Conservation (phyloP, 495 filamentous ascomycete genomes). For the Penicillium robsamsonii region DNA sequence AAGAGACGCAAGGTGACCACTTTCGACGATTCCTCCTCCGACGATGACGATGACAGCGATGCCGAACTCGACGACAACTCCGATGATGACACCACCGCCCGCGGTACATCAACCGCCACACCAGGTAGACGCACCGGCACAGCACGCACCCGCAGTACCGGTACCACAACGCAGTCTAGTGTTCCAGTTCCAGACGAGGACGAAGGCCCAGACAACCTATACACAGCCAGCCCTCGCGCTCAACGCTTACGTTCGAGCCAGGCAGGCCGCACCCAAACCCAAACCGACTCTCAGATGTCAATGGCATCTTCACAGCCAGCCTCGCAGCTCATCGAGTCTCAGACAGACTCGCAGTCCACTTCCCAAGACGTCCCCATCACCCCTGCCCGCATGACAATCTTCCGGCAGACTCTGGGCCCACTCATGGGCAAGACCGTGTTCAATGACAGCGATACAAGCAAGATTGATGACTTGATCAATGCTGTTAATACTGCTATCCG, state of each 20-base stretch:
- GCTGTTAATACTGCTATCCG: slow-evolving; percentile 75
- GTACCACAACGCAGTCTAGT: slow-evolving; percentile 40
- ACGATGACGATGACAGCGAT: slow-evolving; percentile 42
- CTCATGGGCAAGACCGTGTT: slow-evolving; percentile 78
- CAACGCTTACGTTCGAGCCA: slow-evolving; percentile 45
- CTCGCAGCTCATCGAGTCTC: slow-evolving; percentile 61
- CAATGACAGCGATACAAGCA: slow-evolving; percentile 67
- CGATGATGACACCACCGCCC: slow-evolving; percentile 32
- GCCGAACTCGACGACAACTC: slow-evolving; percentile 41
- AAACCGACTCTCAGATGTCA: slow-evolving; percentile 59
- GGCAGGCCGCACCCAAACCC: slow-evolving; percentile 36
- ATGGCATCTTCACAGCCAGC: slow-evolving; percentile 66
- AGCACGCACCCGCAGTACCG: slow-evolving; percentile 47
- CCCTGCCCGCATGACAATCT: slow-evolving; percentile 62
- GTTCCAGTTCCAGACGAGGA: slow-evolving; percentile 27
- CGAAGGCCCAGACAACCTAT: slow-evolving; percentile 49
- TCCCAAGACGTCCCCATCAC: slow-evolving; percentile 50
- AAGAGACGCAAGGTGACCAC: slow-evolving; percentile 60
- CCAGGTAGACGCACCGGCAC: slow-evolving; percentile 23
- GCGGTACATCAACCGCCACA: slow-evolving; percentile 36
- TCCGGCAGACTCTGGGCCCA: slow-evolving; percentile 76
- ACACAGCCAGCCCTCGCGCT: slow-evolving; percentile 55
- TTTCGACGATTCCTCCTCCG: slow-evolving; percentile 50
- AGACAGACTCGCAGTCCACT: slow-evolving; percentile 51
- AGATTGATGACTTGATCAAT: slow-evolving; percentile 69